Percentiles rank a stretch among this genome's conserved stretches.
Conservation (phyloP, 2,329 filamentous ascomycete genomes). For the Falciphora oryzae region DNA sequence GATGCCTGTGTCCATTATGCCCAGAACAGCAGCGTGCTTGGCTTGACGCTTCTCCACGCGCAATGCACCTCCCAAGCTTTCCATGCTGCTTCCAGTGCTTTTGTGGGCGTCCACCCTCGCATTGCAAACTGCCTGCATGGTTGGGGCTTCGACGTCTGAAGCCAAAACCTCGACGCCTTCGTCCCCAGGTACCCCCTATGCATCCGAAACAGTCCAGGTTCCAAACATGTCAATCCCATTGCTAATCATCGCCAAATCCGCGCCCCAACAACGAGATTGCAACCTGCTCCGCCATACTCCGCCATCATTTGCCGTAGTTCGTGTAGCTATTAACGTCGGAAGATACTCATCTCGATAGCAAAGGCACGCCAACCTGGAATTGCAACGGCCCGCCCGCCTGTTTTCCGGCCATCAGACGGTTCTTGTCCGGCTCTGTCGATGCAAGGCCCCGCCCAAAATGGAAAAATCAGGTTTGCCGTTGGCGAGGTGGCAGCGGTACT, state of each 20-base stretch:
- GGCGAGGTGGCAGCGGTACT: neutral
- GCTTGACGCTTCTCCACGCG: neutral
- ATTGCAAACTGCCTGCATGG: neutral
- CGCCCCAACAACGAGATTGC: neutral
- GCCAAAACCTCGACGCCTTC: neutral
- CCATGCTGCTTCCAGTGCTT: neutral
- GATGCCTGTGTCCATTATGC: neutral
- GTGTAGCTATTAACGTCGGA: neutral
- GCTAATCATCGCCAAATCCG: neutral
- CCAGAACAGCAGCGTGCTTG: neutral
- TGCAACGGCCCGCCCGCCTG: no score
- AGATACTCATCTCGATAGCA: no score
- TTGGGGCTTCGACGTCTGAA: neutral
- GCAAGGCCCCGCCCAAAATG: neutral
- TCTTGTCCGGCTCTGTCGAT: no score
- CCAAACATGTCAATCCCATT: neutral
- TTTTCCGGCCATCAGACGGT: no score
- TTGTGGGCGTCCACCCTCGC: neutral
- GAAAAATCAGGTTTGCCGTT: neutral
- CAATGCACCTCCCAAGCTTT: neutral
- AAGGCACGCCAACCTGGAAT: no score
- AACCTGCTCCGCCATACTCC: neutral
- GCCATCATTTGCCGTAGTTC: neutral
- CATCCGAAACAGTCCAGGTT: neutral
- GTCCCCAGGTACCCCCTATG: neutral